Evolutionary conservation across 129 eudicot species (phyloP).

Genomic region (Saussurea involucrata): DNA sequence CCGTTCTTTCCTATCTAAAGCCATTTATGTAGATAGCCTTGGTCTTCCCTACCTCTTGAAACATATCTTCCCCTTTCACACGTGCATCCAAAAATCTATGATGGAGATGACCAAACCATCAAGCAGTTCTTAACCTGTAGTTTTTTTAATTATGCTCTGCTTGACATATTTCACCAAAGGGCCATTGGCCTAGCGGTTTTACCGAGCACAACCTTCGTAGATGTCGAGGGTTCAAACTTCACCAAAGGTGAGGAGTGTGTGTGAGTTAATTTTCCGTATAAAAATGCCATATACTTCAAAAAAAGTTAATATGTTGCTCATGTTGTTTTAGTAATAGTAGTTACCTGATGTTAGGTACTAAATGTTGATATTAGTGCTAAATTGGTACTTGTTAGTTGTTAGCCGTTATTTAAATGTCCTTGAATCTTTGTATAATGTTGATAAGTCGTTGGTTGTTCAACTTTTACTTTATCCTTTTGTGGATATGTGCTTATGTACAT

Average conservation of each 20-base stretch:
- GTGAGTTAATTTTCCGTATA: background rate
- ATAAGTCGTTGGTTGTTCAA: background rate
- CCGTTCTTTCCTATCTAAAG: too few relatives aligned
- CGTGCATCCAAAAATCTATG: background rate
- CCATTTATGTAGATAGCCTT: background rate
- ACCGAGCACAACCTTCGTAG: background rate
- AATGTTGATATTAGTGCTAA: background rate
- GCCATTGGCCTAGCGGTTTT: background rate
- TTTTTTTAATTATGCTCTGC: slow-evolving; percentile 5
- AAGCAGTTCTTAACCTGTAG: background rate
- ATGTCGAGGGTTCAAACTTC: too few relatives aligned
- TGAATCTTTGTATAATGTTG: background rate
- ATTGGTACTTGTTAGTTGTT: slow-evolving; percentile 1
- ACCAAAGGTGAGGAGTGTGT: too few relatives aligned
- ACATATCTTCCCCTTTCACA: background rate
- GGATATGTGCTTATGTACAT: background rate
- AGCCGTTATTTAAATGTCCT: background rate
- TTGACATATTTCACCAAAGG: background rate
- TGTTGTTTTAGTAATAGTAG: background rate
- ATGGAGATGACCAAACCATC: background rate
- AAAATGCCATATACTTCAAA: background rate
- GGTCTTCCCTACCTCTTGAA: background rate
- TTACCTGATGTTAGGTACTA: slow-evolving; percentile 3
- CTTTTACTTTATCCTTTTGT: background rate
- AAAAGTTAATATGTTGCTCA: background rate